Conservation (phyloP, 441 rosid genomes). For the Rhodomyrtus psidioides region DNA sequence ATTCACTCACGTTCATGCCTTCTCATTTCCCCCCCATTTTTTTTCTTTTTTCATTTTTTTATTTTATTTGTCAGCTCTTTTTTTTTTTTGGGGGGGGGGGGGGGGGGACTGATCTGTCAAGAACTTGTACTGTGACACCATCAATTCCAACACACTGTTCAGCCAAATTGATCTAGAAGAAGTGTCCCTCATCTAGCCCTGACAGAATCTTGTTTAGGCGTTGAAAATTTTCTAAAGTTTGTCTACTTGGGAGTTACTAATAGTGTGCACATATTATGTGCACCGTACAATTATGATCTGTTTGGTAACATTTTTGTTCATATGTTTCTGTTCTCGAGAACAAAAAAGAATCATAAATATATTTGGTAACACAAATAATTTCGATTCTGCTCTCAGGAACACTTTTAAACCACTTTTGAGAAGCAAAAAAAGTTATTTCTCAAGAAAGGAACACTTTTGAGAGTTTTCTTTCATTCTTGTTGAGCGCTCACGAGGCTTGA, state of each 20-base stretch:
- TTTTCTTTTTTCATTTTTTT: too few relatives aligned
- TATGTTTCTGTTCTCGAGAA: too few relatives aligned
- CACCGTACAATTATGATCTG: rapidly evolving
- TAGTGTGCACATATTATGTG: not conserved
- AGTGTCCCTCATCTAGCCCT: not conserved
- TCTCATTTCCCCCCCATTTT: not conserved
- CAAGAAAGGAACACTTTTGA: too few relatives aligned
- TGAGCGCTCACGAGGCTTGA: too few relatives aligned
- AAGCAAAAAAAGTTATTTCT: too few relatives aligned
- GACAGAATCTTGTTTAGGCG: not conserved
- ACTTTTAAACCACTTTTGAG: too few relatives aligned
- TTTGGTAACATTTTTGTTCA: too few relatives aligned
- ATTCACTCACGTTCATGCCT: not conserved
- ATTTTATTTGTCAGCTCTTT: not conserved
- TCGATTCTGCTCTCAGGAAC: too few relatives aligned
- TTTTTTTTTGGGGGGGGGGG: not conserved
- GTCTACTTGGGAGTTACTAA: not conserved
- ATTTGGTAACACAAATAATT: too few relatives aligned
- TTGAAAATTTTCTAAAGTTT: not conserved
- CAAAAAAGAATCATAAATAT: too few relatives aligned
- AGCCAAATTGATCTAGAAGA: not conserved
- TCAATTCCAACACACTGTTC: not conserved
- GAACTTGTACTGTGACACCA: not conserved
- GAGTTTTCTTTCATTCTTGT: too few relatives aligned
- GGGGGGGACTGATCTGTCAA: not conserved